phyloP scores from a whole-genome alignment of 2,329 filamentous ascomycete genomes.

The Knufia petricola region DNA sequence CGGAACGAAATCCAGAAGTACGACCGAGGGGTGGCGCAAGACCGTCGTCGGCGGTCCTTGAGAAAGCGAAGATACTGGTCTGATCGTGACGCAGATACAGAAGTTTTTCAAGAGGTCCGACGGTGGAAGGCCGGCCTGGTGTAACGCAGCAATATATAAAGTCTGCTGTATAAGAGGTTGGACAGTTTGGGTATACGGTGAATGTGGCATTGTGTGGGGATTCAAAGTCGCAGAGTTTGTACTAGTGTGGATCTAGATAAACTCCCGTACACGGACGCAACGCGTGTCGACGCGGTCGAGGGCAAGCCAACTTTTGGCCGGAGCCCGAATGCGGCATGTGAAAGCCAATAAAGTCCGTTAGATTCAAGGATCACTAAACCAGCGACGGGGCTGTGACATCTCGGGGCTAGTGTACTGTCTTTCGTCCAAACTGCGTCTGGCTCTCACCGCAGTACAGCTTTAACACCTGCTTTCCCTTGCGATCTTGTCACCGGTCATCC shows the following conservation, averaged over 20 bases:
- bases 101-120: neutral
- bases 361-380: neutral
- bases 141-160: constrained; percentile 1
- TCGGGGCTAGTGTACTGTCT: constrained; percentile 1
- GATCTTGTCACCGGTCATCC: constrained; percentile 2
- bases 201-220: constrained; percentile 1
- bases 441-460: constrained; percentile 1
- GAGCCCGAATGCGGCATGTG: constrained; percentile 1
- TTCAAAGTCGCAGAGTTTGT: neutral
- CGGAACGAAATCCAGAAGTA: neutral
- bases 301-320: neutral
- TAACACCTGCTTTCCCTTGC: constrained; percentile 1
- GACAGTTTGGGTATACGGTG: neutral
- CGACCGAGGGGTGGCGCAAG: neutral
- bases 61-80: neutral
- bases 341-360: neutral
- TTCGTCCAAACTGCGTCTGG: constrained; percentile 1
- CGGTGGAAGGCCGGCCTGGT: neutral
- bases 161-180: constrained; percentile 2
- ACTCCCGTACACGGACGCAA: constrained; percentile 1
- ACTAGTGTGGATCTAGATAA: neutral
- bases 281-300: neutral
- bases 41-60: neutral
- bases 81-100: neutral
- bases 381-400: neutral